These are phyloP conservation scores for Candida glucosophila DNA, from an alignment of 1,139 yeast genomes.

Conservation along the genomic window DNA sequence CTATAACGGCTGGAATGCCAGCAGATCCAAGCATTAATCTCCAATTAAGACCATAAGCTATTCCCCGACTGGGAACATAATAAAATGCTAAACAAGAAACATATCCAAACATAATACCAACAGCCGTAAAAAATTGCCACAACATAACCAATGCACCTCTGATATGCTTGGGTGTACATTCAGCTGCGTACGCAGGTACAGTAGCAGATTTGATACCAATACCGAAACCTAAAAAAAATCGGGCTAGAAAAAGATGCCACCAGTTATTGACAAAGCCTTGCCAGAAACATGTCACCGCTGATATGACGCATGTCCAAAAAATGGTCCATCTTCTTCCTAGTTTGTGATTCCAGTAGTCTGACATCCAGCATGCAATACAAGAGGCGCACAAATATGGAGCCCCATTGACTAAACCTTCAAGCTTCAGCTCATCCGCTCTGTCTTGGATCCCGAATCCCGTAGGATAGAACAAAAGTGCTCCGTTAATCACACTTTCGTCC, in stretches of 20 bases:
- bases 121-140: constrained; percentile 87
- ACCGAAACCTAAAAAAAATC: constrained; percentile 69
- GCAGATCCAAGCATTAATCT: constrained; percentile 78
- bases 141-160: constrained; percentile 80
- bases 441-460: constrained; percentile 41
- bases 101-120: constrained; percentile 78
- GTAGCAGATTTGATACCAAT: constrained; percentile 77
- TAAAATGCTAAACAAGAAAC: constrained; percentile 57
- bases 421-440: constrained; percentile 44
- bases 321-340: constrained; percentile 72
- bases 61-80: constrained; percentile 23
- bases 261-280: constrained; percentile 65
- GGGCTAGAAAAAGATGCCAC: constrained; percentile 69
- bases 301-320: constrained; percentile 56
- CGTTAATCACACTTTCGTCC: constrained; percentile 85
- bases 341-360: constrained; percentile 56
- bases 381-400: constrained; percentile 79
- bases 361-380: constrained; percentile 60
- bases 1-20: constrained; percentile 61
- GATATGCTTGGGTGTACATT: constrained; percentile 66
- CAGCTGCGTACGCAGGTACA: constrained; percentile 76
- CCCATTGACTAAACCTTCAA: constrained; percentile 69
- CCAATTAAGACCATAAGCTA: constrained; percentile 56
- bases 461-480: constrained; percentile 72
- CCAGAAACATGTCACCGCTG: constrained; percentile 67